Base-by-base conservation (phyloP, 2,329 filamentous ascomycete genomes). In the Apiospora koreana region DNA sequence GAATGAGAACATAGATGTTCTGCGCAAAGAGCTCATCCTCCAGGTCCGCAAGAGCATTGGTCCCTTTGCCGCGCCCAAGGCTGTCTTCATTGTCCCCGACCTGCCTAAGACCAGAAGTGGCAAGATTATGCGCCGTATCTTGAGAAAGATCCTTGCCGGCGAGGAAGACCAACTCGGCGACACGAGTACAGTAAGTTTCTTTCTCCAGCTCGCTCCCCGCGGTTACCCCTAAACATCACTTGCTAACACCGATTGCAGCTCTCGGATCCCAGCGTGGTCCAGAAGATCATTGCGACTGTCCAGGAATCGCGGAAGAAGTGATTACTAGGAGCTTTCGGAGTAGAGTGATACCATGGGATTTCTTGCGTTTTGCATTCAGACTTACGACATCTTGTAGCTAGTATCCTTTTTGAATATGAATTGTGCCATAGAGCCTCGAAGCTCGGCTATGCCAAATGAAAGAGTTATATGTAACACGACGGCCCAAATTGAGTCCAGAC, bases 21-120 rank as follows among this genome's bases (percentile, higher is more conserved):
- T 97, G 69, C 93, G 93, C 83, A 98, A 98, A 84, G 96, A 98
- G 79, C 89, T 98, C 73, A 90, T 97, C 76, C 87, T 97, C 81
- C 96, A 98, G 83, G 96, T 98, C 74, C 93, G 96, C 79, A 97
- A 97, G 88, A 97, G 94, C 75, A 99, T 99, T 79, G 96, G 96
- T 16, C 96, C 96, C 4, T 99, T 99, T 80, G 96, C 96, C 4
- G 95, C 96, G 42, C 96, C 96, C 74, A 99, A 98, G 87, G 93
- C 92, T 25, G 92, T 99, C 73, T 96, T 91, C 80, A 89, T 97
- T 69, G 93, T 99, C 62, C 92, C 94, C 3, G 96, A 99, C 80
- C 88, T 99, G 74, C 96, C 96, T 77, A 98, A 99, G 91, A 99
- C 96, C 46, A 89, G 96, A 76, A 97, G 93, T 76, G 96, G 96